A percentile compares a stretch with the other conserved stretches of the same genome.
phyloP scores from a whole-genome alignment of 2,329 filamentous ascomycete species.

The Aspergillus brasiliensis region DNA sequence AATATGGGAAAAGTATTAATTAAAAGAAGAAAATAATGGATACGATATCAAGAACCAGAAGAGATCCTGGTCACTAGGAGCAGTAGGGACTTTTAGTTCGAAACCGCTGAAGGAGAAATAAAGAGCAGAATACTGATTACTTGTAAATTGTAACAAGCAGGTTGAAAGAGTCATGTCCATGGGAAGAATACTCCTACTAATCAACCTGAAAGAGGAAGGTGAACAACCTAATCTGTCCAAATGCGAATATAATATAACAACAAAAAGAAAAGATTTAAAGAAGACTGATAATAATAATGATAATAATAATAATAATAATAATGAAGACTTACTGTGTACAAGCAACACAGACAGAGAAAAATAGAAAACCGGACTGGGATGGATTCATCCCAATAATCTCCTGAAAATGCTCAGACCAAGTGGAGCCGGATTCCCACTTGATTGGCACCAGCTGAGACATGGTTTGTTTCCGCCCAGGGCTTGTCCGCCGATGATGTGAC shows the following conservation, averaged over 20 bases:
- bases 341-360: not conserved
- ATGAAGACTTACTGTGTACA: too few species aligned
- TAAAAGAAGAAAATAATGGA: not conserved
- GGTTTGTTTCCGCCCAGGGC: conserved; percentile 32
- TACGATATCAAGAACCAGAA: not conserved
- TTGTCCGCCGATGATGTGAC: conserved; percentile 23
- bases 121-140: too few species aligned
- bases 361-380: conserved; percentile 1
- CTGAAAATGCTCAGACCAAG: conserved; percentile 18
- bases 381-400: conserved; percentile 13
- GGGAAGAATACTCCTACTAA: not conserved
- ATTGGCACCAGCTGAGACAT: conserved; percentile 37
- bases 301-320: not conserved
- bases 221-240: not conserved
- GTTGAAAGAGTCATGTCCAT: not conserved
- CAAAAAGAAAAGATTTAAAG: too few species aligned
- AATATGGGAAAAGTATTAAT: not conserved
- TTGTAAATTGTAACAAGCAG: too few species aligned
- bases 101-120: too few species aligned
- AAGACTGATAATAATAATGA: too few species aligned
- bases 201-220: not conserved
- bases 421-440: conserved; percentile 16
- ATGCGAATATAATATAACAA: not conserved
- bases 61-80: not conserved
- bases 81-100: not conserved